Base-by-base conservation (phyloP, 768 basidiomycete species). In the Polyporus arcularius region DNA sequence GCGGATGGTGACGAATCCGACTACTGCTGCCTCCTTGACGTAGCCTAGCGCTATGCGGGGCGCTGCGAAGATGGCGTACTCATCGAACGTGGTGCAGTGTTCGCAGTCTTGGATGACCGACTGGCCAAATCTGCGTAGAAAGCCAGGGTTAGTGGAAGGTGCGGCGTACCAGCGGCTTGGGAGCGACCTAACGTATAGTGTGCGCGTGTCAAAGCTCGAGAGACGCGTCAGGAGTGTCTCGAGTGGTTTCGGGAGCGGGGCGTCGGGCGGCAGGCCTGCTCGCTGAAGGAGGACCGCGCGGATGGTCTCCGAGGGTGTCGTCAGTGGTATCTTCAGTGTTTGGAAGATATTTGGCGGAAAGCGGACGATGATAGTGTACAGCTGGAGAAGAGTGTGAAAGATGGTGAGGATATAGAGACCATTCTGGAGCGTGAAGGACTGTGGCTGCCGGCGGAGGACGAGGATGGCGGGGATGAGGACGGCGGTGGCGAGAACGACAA, bases 261-360 rank as follows among this genome's bases (percentile, higher is more conserved):
- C 58, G 48, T 63, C 63, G 48, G 48, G 40, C 51, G 53, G 64
- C 50, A 49, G 63, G 28, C 78, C 78, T 9, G 81, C 81, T 39
- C 73, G 72, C 54, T 72, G 73, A 4, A 79, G 64, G 40, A 90
- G 69, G 10, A 79, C 61, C 6, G 75, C 72, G 15, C 80, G 80
- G 42, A 92, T 80, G 9, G 68, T 66, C 38, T 88, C 85, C 31
- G 81, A 75, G 0, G 86, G 77, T 2, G 78, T 78, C 58, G 79
- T 85, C 51, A 88, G 62, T 1, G 87, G 83, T 47, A 89, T 70
- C 1, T 74, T 66, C n/a, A 90, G 74, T 3, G 76, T 72, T 41
- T 74, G 75, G 70, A 89, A 92, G 35, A 92, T 68, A 67, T 90
- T 90, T 48, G 79, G 78, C 9, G 89, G 86, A 52, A 78, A 79